phyloP scores from a whole-genome alignment of 2,329 filamentous ascomycete genomes.

The Samsoniella hepiali region DNA sequence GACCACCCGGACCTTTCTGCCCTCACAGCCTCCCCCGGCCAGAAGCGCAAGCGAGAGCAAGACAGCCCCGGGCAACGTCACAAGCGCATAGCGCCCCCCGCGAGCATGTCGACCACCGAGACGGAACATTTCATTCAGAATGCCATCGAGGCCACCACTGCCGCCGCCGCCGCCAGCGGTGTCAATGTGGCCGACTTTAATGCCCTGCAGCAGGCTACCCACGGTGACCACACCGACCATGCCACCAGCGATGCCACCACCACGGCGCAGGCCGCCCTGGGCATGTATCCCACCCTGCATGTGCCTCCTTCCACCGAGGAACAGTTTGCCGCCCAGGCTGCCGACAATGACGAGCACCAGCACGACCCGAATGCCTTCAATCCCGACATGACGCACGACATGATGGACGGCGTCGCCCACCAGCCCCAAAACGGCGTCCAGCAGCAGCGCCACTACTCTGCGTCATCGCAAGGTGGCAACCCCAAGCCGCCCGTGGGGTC shows the following conservation, averaged over 20 bases:
- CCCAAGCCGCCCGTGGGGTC: conserved; percentile 89
- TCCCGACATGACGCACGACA: conserved; percentile 30
- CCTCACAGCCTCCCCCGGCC: conserved; percentile 41
- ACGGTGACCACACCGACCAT: conserved; percentile 44
- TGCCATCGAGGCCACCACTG: conserved; percentile 44
- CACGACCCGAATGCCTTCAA: conserved; percentile 31
- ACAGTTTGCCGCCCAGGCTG: conserved; percentile 54
- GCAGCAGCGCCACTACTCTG: conserved; percentile 31
- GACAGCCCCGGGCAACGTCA: conserved; percentile 49
- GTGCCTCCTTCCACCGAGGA: conserved; percentile 57
- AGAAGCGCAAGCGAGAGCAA: conserved; percentile 54
- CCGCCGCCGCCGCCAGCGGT: conserved; percentile 36
- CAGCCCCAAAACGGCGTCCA: conserved; percentile 41
- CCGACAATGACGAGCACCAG: conserved; percentile 31
- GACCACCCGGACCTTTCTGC: conserved; percentile 48
- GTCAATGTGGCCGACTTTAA: conserved; percentile 54
- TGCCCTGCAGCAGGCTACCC: conserved; percentile 53
- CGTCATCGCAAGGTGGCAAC: conserved; percentile 40
- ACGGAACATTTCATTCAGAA: conserved; percentile 54
- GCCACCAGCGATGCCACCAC: conserved; percentile 54
- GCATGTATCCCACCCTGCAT: conserved; percentile 59
- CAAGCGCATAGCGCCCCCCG: conserved; percentile 48
- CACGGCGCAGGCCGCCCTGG: conserved; percentile 57
- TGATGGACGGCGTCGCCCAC: conserved; percentile 28
- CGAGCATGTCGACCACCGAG: conserved; percentile 44